phyloP scores from a whole-genome alignment of 352 stramenopile genomes.

The Globisporangium apiculatum region DNA sequence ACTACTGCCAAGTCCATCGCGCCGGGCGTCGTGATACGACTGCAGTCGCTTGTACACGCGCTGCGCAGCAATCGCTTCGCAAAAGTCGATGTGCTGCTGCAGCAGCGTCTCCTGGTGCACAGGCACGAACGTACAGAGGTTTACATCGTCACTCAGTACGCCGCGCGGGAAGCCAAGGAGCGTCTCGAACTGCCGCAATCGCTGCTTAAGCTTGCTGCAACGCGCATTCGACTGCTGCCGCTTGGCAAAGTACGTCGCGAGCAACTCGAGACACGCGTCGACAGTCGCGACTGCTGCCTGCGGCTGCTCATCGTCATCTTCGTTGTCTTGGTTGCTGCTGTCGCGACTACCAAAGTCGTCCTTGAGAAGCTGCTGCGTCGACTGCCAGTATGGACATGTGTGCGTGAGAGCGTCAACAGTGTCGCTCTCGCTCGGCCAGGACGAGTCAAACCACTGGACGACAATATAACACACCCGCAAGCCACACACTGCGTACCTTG shows the following conservation, averaged over 20 bases:
- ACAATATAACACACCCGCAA: no score
- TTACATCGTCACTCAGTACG: background rate
- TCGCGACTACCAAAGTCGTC: constrained; percentile 5
- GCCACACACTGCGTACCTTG: constrained; percentile 3
- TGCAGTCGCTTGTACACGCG: constrained; percentile 28
- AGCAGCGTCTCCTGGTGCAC: constrained; percentile 23
- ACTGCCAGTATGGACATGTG: background rate
- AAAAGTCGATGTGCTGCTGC: constrained; percentile 20
- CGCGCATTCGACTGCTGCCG: background rate
- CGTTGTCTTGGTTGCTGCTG: constrained; percentile 7
- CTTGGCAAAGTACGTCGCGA: constrained; percentile 6
- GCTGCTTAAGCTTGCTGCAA: constrained; percentile 5
- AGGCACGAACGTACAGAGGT: constrained; percentile 21
- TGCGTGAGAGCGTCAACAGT: no score
- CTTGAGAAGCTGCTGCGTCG: constrained; percentile 2
- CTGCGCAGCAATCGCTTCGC: constrained; percentile 26
- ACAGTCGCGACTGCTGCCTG: background rate
- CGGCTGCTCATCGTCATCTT: background rate
- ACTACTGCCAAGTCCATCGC: background rate
- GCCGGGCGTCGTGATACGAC: constrained; percentile 22
- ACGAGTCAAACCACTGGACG: no score
- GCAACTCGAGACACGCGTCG: constrained; percentile 4
- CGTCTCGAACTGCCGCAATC: constrained; percentile 10
- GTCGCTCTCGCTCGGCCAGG: no score
- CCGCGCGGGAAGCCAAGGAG: constrained; percentile 3